A percentile compares a stretch with the other conserved stretches of the same genome.
These are phyloP conservation scores for Nyctanthes arbortristis DNA, from an alignment of 257 asterid species.

Conservation along the genomic window DNA sequence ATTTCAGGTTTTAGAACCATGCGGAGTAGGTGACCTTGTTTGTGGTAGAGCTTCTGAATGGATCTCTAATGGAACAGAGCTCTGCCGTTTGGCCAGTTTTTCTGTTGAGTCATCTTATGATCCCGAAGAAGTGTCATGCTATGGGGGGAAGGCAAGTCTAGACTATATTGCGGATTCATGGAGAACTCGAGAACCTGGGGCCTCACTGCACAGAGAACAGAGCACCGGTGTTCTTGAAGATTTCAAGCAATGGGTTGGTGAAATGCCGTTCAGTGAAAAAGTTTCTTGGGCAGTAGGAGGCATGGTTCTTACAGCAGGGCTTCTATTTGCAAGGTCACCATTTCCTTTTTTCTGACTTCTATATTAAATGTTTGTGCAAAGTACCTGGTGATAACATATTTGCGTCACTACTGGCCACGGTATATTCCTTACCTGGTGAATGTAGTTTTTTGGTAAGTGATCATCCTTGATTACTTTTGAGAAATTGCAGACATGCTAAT, in stretches of 20 bases:
- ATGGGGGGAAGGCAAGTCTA: slow-evolving; percentile 81
- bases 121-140: slow-evolving; percentile 62
- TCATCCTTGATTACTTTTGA: no score
- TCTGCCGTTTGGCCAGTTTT: slow-evolving; percentile 90
- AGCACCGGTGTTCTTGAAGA: slow-evolving; percentile 38
- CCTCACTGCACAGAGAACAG: slow-evolving; percentile 37
- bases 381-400: no score
- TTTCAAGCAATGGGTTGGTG: slow-evolving; percentile 64
- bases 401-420: no score
- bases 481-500: no score
- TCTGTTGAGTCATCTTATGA: slow-evolving; percentile 61
- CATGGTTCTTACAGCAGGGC: slow-evolving; percentile 95
- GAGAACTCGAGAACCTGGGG: slow-evolving; percentile 54
- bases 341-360: slow-evolving; percentile 6
- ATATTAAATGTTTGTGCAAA: not conserved
- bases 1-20: slow-evolving; percentile 90
- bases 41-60: slow-evolving; percentile 97
- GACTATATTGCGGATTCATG: slow-evolving; percentile 68
- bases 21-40: slow-evolving; percentile 80
- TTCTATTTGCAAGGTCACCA: slow-evolving; percentile 71
- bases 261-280: slow-evolving; percentile 60
- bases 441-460: no score
- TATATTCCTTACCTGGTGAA: no score
- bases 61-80: slow-evolving; percentile 97
- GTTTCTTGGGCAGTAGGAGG: slow-evolving; percentile 99